phyloP scores from a whole-genome alignment of 257 asterid genomes.

The Penstemon barbatus region DNA sequence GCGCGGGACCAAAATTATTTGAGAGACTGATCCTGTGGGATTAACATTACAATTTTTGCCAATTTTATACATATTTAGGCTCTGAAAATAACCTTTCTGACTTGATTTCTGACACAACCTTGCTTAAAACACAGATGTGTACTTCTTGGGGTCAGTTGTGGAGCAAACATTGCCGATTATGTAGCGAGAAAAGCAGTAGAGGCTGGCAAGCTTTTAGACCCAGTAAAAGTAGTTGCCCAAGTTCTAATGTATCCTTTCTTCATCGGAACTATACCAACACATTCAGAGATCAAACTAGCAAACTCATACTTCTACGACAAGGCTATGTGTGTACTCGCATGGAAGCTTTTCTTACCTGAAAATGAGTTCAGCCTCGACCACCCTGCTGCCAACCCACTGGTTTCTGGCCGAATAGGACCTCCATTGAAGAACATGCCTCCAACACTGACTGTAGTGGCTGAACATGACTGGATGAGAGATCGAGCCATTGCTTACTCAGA shows the following conservation, averaged over 20 bases:
- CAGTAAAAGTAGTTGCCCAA: constrained; percentile 93
- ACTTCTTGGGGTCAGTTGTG: constrained; percentile 95
- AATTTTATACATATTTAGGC: background rate
- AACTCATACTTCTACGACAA: constrained; percentile 93
- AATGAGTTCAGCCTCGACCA: constrained; percentile 74
- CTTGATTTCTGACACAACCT: constrained; percentile 18
- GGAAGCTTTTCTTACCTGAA: constrained; percentile 80
- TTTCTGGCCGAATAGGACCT: constrained; percentile 54
- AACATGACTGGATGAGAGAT: constrained; percentile 94
- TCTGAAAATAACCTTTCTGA: constrained; percentile 16
- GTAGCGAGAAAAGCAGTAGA: constrained; percentile 82
- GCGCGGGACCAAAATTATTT: background rate
- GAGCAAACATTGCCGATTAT: constrained; percentile 83
- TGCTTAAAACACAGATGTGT: constrained; percentile 63
- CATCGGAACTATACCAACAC: constrained; percentile 84
- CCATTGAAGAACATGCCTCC: constrained; percentile 85
- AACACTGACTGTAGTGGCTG: constrained; percentile 81
- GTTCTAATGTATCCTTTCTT: constrained; percentile 93
- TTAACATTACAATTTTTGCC: background rate
- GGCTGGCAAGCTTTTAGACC: constrained; percentile 74
- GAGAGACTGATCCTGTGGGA: background rate
- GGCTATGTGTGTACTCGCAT: constrained; percentile 77
- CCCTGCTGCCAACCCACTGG: constrained; percentile 82
- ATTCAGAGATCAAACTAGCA: constrained; percentile 75
- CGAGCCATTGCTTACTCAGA: constrained; percentile 93